Evolutionary conservation across 148 eudicot genomes (phyloP).

Genomic region (Rhododendron mucronatum): DNA sequence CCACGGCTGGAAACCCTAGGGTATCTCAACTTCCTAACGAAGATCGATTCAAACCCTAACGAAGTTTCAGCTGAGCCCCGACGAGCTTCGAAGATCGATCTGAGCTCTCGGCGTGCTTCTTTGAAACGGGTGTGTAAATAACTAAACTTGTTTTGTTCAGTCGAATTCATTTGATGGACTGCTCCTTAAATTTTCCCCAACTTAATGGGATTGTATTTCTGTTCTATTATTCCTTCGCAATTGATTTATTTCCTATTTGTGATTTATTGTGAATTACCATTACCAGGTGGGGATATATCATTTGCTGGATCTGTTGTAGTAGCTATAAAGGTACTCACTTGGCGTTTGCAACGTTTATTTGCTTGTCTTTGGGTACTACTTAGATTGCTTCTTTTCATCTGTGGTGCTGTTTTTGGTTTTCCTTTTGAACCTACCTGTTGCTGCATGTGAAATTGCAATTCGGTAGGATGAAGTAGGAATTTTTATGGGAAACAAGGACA

Average conservation of each 20-base stretch:
- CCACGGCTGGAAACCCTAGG: background rate
- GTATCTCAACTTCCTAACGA: background rate
- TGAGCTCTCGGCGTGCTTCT: background rate
- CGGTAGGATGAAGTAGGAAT: background rate
- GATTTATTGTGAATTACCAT: background rate
- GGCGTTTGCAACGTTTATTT: background rate
- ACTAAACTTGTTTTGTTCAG: background rate
- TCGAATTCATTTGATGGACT: background rate
- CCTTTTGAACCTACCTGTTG: background rate
- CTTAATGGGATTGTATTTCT: too few relatives aligned
- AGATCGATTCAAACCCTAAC: background rate
- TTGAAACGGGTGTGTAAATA: background rate
- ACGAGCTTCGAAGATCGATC: background rate
- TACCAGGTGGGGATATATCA: background rate
- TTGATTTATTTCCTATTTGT: background rate
- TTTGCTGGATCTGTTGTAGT: background rate
- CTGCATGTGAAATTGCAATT: background rate
- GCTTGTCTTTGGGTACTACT: background rate
- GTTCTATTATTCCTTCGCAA: background rate
- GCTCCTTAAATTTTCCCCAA: background rate
- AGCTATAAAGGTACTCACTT: background rate
- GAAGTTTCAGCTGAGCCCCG: background rate
- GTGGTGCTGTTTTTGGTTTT: background rate
- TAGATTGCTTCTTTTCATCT: background rate
- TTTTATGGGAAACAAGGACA: background rate